Base-by-base conservation (phyloP, 1,284 basidiomycete genomes). In the Heterobasidion parviporum region DNA sequence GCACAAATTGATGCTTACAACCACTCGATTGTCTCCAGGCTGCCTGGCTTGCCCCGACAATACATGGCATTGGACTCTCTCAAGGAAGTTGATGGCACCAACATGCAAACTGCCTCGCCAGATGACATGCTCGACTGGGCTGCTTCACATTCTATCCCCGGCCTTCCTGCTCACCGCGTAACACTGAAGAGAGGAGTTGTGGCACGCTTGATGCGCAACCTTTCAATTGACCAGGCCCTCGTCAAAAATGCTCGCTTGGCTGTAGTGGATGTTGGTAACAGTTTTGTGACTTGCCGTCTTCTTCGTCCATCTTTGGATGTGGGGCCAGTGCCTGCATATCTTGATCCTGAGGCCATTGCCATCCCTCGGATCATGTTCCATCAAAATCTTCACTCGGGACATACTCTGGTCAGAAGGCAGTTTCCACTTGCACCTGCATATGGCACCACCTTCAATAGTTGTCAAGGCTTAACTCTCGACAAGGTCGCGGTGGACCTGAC, bases 371-470 rank as follows among this genome's bases (percentile, higher is more conserved):
- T 74, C 16, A 58, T 62, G 1, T 74, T 74, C 63, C 15, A 10
- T 15, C 35, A 62, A 12, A 46, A n/a, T 8, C 63, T 73, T 26
- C 63, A 59, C 8, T 69, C 66, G 1, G 63, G 64, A 1, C 67
- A 73, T 56, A 74, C 69, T 0, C 59, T 75, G 2, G 54, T 68
- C 5, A 62, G 72, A 0, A 57, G 64, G 15, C 74, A 76, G 60
- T 74, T 75, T 56, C 75, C 75, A 4, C 63, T 76, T 8, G 66
- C 68, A 9, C 68, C 67, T 1, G 74, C 73, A 14, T 76, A 75
- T 61, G 68, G 72, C 15, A 73, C 71, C 2, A 75, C 73, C 18
- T 75, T 76, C 62, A 73, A 74, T 57, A 72, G 72, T 57, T 75
- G 73, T 60, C 74, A 74, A 60, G 74, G 73, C 5, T 62, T 75